Percentiles rank a stretch among this genome's conserved stretches.
These are phyloP conservation scores for Mrakiaceae sp. DNA, from an alignment of 1,284 basidiomycete species.

Conservation along the genomic window DNA sequence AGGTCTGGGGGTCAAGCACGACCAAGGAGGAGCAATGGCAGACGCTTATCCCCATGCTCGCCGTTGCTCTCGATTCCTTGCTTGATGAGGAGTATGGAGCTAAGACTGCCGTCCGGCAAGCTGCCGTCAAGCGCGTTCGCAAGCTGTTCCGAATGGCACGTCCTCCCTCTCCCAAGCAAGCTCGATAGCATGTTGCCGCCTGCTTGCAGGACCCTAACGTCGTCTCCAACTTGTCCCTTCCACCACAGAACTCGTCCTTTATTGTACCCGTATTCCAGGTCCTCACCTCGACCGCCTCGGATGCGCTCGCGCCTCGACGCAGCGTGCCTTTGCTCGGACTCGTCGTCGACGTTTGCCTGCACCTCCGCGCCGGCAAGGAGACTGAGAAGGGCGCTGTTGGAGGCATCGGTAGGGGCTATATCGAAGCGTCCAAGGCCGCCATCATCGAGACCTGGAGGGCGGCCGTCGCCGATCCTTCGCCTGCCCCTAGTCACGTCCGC, in stretches of 20 bases:
- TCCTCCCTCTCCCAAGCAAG: too few relatives aligned
- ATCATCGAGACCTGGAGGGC: slow-evolving; percentile 14
- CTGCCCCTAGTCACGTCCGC: background rate
- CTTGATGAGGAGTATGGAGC: background rate
- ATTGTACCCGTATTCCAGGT: background rate
- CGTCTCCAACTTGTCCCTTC: background rate
- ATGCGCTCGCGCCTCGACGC: background rate
- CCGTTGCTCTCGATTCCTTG: slow-evolving; percentile 9
- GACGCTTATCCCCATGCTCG: slow-evolving; percentile 4
- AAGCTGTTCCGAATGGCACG: background rate
- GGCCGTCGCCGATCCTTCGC: background rate
- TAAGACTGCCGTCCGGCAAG: background rate
- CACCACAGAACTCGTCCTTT: slow-evolving; percentile 3
- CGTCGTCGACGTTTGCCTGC: slow-evolving; percentile 14
- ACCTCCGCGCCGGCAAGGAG: slow-evolving; percentile 7
- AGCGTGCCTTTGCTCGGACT: slow-evolving; percentile 14
- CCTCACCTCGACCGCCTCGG: background rate
- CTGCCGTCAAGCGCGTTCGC: slow-evolving; percentile 7
- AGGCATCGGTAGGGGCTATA: slow-evolving; percentile 5
- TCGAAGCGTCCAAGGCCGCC: slow-evolving; percentile 2
- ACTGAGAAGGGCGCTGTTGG: slow-evolving; percentile 9
- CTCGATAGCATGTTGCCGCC: too few relatives aligned
- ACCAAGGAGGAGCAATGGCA: background rate
- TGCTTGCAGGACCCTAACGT: too few relatives aligned
- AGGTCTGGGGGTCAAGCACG: too few relatives aligned